A percentile compares a stretch with the other conserved stretches of the same genome.
These are phyloP conservation scores for Phytophthora europaea DNA, from an alignment of 352 stramenopile genomes.

Conservation along the genomic window DNA sequence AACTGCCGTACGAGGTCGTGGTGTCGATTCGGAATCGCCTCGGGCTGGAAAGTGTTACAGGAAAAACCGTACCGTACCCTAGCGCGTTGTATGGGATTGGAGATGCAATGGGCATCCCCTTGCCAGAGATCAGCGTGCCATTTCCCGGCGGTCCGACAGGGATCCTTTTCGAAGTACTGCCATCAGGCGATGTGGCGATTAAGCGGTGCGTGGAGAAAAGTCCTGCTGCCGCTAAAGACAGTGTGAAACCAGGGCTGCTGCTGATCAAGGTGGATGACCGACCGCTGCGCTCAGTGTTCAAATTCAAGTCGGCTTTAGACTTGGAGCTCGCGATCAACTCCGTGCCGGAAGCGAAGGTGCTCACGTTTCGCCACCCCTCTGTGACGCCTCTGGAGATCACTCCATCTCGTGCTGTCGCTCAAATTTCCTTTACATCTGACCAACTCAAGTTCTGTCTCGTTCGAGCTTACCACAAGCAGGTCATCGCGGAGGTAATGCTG, in stretches of 20 bases:
- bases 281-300: conserved; percentile 56
- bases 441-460: conserved; percentile 79
- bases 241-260: conserved; percentile 76
- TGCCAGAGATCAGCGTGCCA: conserved; percentile 83
- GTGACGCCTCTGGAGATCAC: conserved; percentile 68
- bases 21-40: conserved; percentile 84
- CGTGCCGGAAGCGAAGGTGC: conserved; percentile 57
- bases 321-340: conserved; percentile 65
- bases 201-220: conserved; percentile 62
- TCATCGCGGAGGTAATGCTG: conserved; percentile 71
- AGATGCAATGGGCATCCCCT: conserved; percentile 78
- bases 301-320: conserved; percentile 63
- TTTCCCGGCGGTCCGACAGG: conserved; percentile 77
- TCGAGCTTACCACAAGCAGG: conserved; percentile 64
- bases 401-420: conserved; percentile 58
- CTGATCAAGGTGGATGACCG: conserved; percentile 80
- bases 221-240: conserved; percentile 68
- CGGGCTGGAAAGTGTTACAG: conserved; percentile 52
- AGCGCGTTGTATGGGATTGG: conserved; percentile 75
- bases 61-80: conserved; percentile 50
- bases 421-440: conserved; percentile 62
- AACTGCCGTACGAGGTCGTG: conserved; percentile 79
- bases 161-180: conserved; percentile 61
- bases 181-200: conserved; percentile 52
- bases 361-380: conserved; percentile 86